These are phyloP conservation scores for Monosporascus sp. DNA, from an alignment of 2,329 filamentous ascomycete species.

Conservation along the genomic window DNA sequence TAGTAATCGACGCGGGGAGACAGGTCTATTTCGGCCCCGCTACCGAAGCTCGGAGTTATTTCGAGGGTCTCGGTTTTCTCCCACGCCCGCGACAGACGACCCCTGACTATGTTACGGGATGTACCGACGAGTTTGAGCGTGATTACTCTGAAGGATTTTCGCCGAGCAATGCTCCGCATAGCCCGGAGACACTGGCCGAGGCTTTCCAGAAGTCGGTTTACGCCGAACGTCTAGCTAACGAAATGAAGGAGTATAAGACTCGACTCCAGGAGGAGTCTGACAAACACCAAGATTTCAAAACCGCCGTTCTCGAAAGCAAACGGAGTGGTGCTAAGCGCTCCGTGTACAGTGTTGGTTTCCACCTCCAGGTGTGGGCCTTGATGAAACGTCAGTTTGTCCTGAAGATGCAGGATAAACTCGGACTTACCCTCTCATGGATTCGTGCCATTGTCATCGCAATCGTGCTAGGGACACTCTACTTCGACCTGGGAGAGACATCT, in stretches of 20 bases:
- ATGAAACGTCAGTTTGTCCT: constrained; percentile 81
- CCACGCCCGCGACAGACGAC: constrained; percentile 73
- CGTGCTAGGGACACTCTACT: constrained; percentile 73
- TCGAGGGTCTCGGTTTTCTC: constrained; percentile 70
- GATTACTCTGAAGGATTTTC: constrained; percentile 66
- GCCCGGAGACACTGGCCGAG: constrained; percentile 58
- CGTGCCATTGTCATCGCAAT: constrained; percentile 67
- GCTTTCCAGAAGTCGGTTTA: constrained; percentile 65
- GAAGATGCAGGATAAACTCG: constrained; percentile 80
- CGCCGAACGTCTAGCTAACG: constrained; percentile 50
- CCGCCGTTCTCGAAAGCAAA: constrained; percentile 73
- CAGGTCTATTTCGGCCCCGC: constrained; percentile 73
- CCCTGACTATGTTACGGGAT: constrained; percentile 76
- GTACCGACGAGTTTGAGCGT: constrained; percentile 78
- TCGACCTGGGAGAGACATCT: constrained; percentile 60
- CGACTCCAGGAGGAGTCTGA: constrained; percentile 59
- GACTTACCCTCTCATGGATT: constrained; percentile 67
- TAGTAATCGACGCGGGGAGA: constrained; percentile 71
- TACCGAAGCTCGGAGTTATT: constrained; percentile 64
- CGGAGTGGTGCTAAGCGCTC: constrained; percentile 68
- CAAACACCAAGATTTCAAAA: constrained; percentile 69
- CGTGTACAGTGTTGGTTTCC: constrained; percentile 78
- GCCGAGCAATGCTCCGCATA: constrained; percentile 61
- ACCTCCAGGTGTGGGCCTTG: constrained; percentile 75
- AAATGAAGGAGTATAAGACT: constrained; percentile 67